Evolutionary conservation across 345 rosid genomes (phyloP).

Genomic region (Brassica napus): DNA sequence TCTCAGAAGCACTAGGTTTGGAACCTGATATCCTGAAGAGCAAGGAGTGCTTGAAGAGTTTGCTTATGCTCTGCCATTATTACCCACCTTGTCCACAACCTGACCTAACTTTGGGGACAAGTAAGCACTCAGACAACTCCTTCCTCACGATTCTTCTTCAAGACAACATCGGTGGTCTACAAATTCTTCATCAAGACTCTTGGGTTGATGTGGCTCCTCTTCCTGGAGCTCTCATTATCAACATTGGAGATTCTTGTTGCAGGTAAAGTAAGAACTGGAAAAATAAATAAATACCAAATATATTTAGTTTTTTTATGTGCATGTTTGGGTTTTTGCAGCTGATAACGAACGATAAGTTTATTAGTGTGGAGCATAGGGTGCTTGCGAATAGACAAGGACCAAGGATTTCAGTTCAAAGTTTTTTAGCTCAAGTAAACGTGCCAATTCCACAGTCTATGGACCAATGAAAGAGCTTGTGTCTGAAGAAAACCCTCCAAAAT

Average conservation of each 20-base stretch:
- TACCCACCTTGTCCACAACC: constrained; percentile 56
- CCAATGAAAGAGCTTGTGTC: background rate
- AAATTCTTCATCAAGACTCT: constrained; percentile 42
- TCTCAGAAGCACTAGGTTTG: constrained; percentile 49
- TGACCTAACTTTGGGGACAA: constrained; percentile 44
- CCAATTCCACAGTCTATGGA: background rate
- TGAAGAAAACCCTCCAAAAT: background rate
- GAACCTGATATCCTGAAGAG: constrained; percentile 32
- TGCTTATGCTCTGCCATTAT: constrained; percentile 41
- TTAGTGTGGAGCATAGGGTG: background rate
- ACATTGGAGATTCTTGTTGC: constrained; percentile 47
- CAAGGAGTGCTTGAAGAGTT: constrained; percentile 36
- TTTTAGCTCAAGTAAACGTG: background rate
- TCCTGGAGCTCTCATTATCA: constrained; percentile 42
- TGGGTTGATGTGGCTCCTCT: constrained; percentile 43
- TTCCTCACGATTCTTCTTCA: constrained; percentile 50
- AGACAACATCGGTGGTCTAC: constrained; percentile 53
- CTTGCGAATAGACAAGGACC: background rate
- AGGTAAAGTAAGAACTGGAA: constrained; percentile 24
- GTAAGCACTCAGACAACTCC: constrained; percentile 39
- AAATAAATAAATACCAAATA: background rate
- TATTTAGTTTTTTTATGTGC: background rate
- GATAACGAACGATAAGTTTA: background rate
- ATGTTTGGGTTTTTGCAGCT: background rate
- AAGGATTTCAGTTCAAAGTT: background rate